phyloP scores from a whole-genome alignment of 1,284 basidiomycete species.

The Tylopilus sp. region DNA sequence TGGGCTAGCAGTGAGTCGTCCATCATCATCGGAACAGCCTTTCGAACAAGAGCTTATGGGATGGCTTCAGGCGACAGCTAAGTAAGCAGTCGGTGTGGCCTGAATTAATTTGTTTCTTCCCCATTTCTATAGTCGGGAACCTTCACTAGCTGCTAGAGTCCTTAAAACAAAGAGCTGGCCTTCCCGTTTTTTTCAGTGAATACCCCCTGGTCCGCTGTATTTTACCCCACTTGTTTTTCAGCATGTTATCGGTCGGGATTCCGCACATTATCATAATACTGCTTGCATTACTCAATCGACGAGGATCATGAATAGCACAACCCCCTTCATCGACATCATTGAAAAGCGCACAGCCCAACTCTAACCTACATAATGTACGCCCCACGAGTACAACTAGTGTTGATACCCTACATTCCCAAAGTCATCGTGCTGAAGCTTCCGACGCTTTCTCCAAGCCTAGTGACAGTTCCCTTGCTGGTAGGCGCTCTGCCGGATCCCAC shows the following conservation, averaged over 20 bases:
- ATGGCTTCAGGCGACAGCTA: conserved; percentile 45
- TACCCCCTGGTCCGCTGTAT: conserved; percentile 42
- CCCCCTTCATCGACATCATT: not conserved
- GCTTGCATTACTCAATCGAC: conserved; percentile 43
- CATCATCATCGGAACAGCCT: conserved; percentile 36
- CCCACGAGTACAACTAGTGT: not conserved
- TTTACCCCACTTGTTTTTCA: conserved; percentile 36
- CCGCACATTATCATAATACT: conserved; percentile 37
- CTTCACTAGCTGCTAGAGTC: conserved; percentile 30
- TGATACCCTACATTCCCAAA: not conserved
- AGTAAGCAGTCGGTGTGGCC: conserved; percentile 33
- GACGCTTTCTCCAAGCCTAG: conserved; percentile 13
- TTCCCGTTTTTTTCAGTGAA: conserved; percentile 31
- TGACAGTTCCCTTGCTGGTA: conserved; percentile 14
- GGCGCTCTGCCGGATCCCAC: conserved; percentile 27
- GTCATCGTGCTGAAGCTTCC: not conserved
- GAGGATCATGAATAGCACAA: conserved; percentile 8
- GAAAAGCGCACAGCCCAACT: too few species aligned
- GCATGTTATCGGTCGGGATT: conserved; percentile 36
- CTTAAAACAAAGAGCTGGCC: conserved; percentile 35
- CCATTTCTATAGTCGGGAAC: conserved; percentile 16
- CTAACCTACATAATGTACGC: not conserved
- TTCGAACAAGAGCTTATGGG: conserved; percentile 38
- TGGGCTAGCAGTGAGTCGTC: conserved; percentile 45
- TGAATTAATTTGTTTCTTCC: conserved; percentile 8